A percentile compares a stretch with the other conserved stretches of the same genome.
Evolutionary conservation across 129 eudicot species (phyloP).

Genomic region (Flaveria brownii): DNA sequence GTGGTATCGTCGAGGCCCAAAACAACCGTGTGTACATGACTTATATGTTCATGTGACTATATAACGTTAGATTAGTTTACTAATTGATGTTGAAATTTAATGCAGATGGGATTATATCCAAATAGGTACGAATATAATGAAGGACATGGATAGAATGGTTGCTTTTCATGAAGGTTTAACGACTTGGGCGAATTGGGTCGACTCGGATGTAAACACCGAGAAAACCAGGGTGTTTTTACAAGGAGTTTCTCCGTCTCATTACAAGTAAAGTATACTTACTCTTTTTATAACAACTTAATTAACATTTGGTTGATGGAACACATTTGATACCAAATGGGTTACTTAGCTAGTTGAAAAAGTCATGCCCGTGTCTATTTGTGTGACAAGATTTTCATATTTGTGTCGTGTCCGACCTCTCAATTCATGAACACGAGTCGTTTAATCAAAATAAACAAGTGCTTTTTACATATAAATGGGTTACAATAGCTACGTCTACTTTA

Average conservation of each 20-base stretch:
- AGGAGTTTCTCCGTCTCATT: constrained; percentile 74
- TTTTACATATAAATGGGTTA: too few species aligned
- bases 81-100: background rate
- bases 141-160: constrained; percentile 75
- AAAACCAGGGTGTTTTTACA: constrained; percentile 63
- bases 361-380: too few species aligned
- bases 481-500: too few species aligned
- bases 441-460: too few species aligned
- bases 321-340: too few species aligned
- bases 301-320: background rate
- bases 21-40: constrained; percentile 48
- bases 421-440: too few species aligned
- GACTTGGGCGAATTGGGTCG: constrained; percentile 75
- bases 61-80: background rate
- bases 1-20: constrained; percentile 68
- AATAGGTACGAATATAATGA: constrained; percentile 29
- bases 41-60: background rate
- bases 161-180: constrained; percentile 51
- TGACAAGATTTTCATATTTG: too few species aligned
- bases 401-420: too few species aligned
- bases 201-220: constrained; percentile 37
- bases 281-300: background rate
- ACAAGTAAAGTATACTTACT: constrained; percentile 40
- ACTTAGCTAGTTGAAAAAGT: too few species aligned
- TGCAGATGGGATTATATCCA: constrained; percentile 73